Base-by-base conservation (phyloP, 495 filamentous ascomycete genomes). In the Penicillium salamii region DNA sequence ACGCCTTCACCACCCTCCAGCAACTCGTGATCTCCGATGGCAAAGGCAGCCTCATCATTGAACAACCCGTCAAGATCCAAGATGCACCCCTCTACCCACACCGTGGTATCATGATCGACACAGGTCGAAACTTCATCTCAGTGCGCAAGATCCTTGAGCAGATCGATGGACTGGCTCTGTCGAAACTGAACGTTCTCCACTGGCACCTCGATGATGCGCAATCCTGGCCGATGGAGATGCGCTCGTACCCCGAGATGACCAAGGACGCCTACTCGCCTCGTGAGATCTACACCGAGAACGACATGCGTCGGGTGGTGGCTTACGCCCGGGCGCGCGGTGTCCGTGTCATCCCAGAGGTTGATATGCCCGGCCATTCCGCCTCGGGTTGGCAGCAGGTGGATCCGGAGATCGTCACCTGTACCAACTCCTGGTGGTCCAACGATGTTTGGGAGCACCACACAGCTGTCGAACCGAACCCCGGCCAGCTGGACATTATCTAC, bases 1-100 rank as follows among this genome's bases (percentile, higher is more conserved):
- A 80, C 58, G 80, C 79, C 12, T 78, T 83, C 50, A 81, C 78
- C n/a, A 83, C 80, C 8, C 58, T 81, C 24, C 73, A 76, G 49
- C 78, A 81, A 53, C 51, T 81, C 12, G 63, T 81, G 42, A 79
- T 79, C 52, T 71, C 67, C 0, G 66, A 78, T 18, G 68, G 70
- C 12, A 47, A 67, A 9, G 72, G 72, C 9, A 70, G 70, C 0
- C 51, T 81, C 44, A 61, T 76, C 5, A 65, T 79, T 32, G 76
- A 79, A 56, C 72, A 79, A 51, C 71, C 74, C 0, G 76, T 79
- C 19, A 49, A 54, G 15, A 78, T 79, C 52, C 21, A 68, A 36
- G 76, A 79, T 57, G 60, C 62, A 1, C 76, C 76, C 3, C 45
- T 79, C 21, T 79, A 79, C 45, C 69, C 76, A 1, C 68, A 72